Evolutionary conservation across 2,329 filamentous ascomycete species (phyloP), one percentile per base, ranked within the genome.

Genomic region (Fusarium pseudocircinatum): DNA sequence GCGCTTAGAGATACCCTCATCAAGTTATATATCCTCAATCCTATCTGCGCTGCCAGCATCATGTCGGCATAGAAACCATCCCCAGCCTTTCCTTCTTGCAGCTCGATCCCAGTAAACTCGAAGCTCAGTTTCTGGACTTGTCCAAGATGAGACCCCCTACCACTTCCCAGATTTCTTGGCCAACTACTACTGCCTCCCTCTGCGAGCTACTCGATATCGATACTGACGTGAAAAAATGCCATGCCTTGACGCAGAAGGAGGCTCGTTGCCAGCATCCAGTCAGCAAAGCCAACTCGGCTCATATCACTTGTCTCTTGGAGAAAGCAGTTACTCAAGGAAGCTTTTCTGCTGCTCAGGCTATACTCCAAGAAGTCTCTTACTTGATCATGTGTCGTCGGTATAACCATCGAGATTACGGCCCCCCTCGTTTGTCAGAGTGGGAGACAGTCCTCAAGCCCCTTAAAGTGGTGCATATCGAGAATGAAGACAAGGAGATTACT

Each of bases 11-110:
- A 44, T 28, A 46, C n/a, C 14, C 6, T 28, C 20, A 10, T 7
- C 24, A 32, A 34, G 47, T 61, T 77, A 77, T 74, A 77, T 77
- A 75, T 54, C 44, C 28, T n/a, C 37, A 22, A 36, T 15, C 11
- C 4, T 30, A 34, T 26, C 40, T 24, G 16, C 43, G 30, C 24
- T 44, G 24, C 18, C 24, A 36, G 20, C 20, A 39, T 28, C 15
- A n/a, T 64, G 66, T 71, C 73, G 70, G 74, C 68, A 57, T 61
- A 75, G 60, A 68, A 69, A 73, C 72, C 42, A 63, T 44, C 53
- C n/a, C 39, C 32, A 43, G 26, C 47, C 43, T 50, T 47, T 54
- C 26, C 32, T 49, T 44, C 26, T 36, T 43, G 57, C 37, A 26
- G 40, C 28, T 36, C 24, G 15, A 44, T 24, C 47, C 24, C 47